A percentile compares a stretch with the other conserved stretches of the same genome.
Conservation (phyloP, 352 stramenopile genomes). For the Globisporangium takayamanum region DNA sequence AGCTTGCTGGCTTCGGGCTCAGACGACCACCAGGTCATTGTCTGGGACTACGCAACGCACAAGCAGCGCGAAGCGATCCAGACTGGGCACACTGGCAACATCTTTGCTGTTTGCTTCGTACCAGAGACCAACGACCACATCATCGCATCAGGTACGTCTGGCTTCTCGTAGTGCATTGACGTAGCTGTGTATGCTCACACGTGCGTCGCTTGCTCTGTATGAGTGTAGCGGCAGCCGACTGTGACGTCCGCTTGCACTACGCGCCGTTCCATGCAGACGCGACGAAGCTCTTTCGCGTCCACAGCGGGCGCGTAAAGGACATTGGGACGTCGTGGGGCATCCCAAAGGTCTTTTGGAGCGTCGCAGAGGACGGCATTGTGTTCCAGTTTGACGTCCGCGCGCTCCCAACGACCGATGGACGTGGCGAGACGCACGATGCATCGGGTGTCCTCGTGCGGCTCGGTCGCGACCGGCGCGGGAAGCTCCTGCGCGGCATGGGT, state of each 20-base stretch:
- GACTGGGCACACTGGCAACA: constrained; percentile 77
- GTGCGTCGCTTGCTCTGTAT: neutral
- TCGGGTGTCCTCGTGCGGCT: constrained; percentile 65
- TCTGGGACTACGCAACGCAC: constrained; percentile 74
- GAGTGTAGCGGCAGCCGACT: constrained; percentile 56
- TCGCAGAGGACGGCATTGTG: constrained; percentile 78
- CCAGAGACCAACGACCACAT: constrained; percentile 75
- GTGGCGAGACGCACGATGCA: constrained; percentile 21
- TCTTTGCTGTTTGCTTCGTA: constrained; percentile 87
- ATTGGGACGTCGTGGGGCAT: constrained; percentile 57
- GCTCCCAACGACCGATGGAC: constrained; percentile 33
- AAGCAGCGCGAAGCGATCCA: constrained; percentile 49
- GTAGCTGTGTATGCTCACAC: neutral
- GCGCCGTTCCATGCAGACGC: constrained; percentile 61
- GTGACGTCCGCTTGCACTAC: constrained; percentile 83
- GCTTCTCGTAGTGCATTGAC: neutral
- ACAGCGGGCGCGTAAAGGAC: constrained; percentile 78
- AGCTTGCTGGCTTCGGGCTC: constrained; percentile 70
- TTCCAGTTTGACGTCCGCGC: constrained; percentile 78
- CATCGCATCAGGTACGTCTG: constrained; percentile 40
- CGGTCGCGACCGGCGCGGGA: constrained; percentile 39
- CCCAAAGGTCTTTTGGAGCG: constrained; percentile 82
- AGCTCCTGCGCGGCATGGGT: constrained; percentile 53
- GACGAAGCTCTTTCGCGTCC: constrained; percentile 62
- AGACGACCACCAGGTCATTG: constrained; percentile 70